Evolutionary conservation across 2,329 filamentous ascomycete genomes (phyloP).

Genomic region (Reticulascus tulasneorum): DNA sequence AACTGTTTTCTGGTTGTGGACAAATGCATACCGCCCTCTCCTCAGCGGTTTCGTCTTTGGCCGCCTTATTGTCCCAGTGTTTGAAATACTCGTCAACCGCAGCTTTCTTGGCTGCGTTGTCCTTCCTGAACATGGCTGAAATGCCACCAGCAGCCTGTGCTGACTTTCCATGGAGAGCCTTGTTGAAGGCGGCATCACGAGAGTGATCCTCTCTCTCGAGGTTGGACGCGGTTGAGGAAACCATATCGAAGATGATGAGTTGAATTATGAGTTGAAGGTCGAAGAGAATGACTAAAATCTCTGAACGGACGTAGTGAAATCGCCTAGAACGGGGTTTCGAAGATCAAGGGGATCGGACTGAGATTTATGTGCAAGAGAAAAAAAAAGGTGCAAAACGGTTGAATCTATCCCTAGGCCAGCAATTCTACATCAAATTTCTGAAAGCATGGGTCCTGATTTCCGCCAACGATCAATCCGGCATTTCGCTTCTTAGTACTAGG

Average conservation of each 20-base stretch:
- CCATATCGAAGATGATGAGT: slow-evolving; percentile 35
- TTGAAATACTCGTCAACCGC: slow-evolving; percentile 86
- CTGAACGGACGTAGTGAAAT: too few species aligned
- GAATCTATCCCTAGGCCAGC: too few species aligned
- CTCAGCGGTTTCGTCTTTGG: slow-evolving; percentile 65
- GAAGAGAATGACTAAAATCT: slow-evolving; percentile 1
- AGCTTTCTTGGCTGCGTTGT: slow-evolving; percentile 64
- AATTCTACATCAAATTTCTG: too few species aligned
- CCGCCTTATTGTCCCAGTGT: slow-evolving; percentile 80
- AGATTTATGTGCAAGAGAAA: too few species aligned
- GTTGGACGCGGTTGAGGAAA: slow-evolving; percentile 31
- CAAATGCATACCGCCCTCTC: slow-evolving; percentile 60
- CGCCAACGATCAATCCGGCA: too few species aligned
- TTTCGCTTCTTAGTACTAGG: too few species aligned
- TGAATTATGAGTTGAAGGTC: slow-evolving; percentile 1
- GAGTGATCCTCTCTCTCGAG: slow-evolving; percentile 80
- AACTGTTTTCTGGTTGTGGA: slow-evolving; percentile 1
- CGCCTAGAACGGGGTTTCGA: too few species aligned
- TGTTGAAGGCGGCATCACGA: slow-evolving; percentile 88
- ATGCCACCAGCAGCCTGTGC: slow-evolving; percentile 69
- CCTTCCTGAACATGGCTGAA: slow-evolving; percentile 76
- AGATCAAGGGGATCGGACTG: too few species aligned
- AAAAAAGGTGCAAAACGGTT: too few species aligned
- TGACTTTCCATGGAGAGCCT: slow-evolving; percentile 75
- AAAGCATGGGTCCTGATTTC: too few species aligned